phyloP scores from a whole-genome alignment of 2,329 filamentous ascomycete species.

The Didymella pinodella region DNA sequence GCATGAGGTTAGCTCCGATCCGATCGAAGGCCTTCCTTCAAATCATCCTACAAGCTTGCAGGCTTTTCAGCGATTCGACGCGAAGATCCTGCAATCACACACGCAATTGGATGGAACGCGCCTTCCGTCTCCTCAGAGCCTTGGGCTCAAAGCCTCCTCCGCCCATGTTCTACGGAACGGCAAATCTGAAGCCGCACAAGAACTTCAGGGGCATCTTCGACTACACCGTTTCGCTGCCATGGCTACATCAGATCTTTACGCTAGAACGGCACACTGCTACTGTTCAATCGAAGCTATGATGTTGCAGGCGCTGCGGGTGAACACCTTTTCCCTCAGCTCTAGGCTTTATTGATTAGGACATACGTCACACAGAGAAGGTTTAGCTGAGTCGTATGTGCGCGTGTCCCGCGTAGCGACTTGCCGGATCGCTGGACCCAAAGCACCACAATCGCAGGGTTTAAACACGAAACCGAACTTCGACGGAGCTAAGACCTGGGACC shows the following conservation, averaged over 20 bases:
- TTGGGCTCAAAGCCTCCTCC: background rate
- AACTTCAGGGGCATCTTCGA: background rate
- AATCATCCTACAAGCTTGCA: conserved; percentile 15
- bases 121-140: conserved; percentile 6
- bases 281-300: background rate
- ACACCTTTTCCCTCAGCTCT: background rate
- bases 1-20: conserved; percentile 21
- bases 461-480: conserved; percentile 8
- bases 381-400: conserved; percentile 5
- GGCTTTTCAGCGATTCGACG: conserved; percentile 15
- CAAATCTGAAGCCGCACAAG: conserved; percentile 4
- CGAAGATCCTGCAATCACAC: background rate
- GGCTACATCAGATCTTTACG: background rate
- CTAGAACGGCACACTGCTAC: conserved; percentile 1
- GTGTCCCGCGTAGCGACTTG: background rate
- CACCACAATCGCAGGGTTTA: conserved; percentile 10
- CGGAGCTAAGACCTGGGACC: conserved; percentile 17
- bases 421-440: conserved; percentile 16
- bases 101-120: conserved; percentile 3
- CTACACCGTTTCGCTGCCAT: background rate
- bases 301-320: background rate
- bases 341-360: background rate
- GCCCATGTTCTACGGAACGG: conserved; percentile 6
- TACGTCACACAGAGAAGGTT: conserved; percentile 18
- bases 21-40: conserved; percentile 10